Evolutionary conservation across 2,329 filamentous ascomycete species (phyloP).

Genomic region (Colletotrichum australisinense): DNA sequence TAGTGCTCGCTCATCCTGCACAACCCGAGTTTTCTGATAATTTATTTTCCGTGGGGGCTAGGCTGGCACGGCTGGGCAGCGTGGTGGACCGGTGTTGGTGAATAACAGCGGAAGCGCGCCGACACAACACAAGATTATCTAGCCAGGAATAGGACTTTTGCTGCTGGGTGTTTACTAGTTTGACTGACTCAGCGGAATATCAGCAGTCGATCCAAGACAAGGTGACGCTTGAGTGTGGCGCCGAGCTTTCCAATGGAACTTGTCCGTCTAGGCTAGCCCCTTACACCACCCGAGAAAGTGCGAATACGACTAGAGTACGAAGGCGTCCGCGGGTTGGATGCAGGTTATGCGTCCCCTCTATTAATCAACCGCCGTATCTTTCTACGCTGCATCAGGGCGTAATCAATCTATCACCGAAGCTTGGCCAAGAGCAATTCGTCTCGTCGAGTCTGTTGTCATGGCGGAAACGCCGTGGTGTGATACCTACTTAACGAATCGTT

Average conservation of each 20-base stretch:
- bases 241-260: constrained; percentile 21
- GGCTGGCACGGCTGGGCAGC: neutral
- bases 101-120: neutral
- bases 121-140: neutral
- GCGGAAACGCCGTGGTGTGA: constrained; percentile 16
- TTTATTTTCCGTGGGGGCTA: neutral
- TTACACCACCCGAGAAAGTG: constrained; percentile 19
- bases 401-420: constrained; percentile 4
- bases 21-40: neutral
- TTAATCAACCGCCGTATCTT: constrained; percentile 11
- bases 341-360: constrained; percentile 23
- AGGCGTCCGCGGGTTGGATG: constrained; percentile 24
- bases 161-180: neutral
- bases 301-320: constrained; percentile 25
- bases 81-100: neutral
- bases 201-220: constrained; percentile 5
- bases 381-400: neutral
- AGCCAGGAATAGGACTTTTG: neutral
- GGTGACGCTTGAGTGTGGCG: constrained; percentile 13
- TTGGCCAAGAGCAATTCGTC: neutral
- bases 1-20: neutral
- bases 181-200: constrained; percentile 21
- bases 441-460: neutral
- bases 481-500: neutral
- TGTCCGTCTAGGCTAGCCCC: constrained; percentile 13